Evolutionary conservation across 305 asterid species (phyloP), one percentile per base, ranked within the genome.

Genomic region (Fraxinus albicans): DNA sequence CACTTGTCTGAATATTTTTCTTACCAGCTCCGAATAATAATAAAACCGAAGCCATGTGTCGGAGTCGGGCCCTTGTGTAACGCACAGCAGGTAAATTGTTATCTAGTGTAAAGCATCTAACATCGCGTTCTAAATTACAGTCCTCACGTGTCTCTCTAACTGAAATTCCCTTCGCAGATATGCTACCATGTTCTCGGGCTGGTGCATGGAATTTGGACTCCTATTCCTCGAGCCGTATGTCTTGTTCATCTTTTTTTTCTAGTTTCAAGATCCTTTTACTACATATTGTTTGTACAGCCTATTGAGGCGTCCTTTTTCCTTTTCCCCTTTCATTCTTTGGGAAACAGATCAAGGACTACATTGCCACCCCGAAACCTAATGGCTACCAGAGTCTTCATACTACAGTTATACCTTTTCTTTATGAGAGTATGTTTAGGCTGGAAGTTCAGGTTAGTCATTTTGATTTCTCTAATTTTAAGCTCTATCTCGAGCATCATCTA

Each of bases 321-420:
- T 58, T 58, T 58, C 13, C 31, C 69, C 31, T 58, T 58, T 19
- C 29, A 60, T 60, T 55, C 76, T 65, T 82, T 55, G 80, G 86
- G 70, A 88, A 67, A 87, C 94, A 90, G 93, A 90, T 90, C 90
- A 90, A 88, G 77, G 90, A 88, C 80, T 79, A 94, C 80, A 93
- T 95, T 84, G 98, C 99, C 83, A 95, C 99, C 74, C 94, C 99
- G 3, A 95, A 95, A 85, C 98, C 98, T 40, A 95, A 95, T 85
- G 98, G 98, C 83, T 95, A 95, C 88, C 98, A 95, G 86, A 91
- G 98, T 90, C 98, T 95, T 89, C 98, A 95, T 87, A 92, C 98
- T 72, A 95, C 97, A 33, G 98, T 92, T 67, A 95, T 95, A 85
- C 98, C 98, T 77, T 95, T 95, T 91, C 98, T 95, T 73, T 94